Conservation (phyloP, 2,329 filamentous ascomycete species). For the Apiospora arundinis region DNA sequence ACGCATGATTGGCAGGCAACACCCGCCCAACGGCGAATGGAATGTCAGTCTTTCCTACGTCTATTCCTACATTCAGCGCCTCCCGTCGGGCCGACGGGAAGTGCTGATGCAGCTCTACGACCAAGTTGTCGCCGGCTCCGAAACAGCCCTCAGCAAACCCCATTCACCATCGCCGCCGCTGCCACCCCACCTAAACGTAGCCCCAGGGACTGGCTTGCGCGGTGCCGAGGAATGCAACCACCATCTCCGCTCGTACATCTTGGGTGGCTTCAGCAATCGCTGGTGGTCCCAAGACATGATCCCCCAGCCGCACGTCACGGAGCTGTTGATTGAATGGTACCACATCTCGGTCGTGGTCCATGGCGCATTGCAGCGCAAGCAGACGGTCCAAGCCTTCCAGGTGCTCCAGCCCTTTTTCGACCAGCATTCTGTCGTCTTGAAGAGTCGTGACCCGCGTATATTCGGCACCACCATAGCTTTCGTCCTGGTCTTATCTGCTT, state of each 20-base stretch:
- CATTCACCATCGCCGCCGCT: too few species aligned
- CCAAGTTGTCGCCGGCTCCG: not conserved
- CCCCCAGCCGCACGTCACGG: not conserved
- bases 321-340: not conserved
- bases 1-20: not conserved
- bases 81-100: not conserved
- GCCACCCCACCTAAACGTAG: not conserved
- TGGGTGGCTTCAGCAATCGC: not conserved
- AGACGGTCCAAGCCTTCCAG: not conserved
- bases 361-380: not conserved
- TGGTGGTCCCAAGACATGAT: not conserved
- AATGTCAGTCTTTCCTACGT: not conserved
- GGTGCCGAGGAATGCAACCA: not conserved
- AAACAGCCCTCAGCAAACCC: not conserved
- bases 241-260: not conserved
- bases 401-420: not conserved
- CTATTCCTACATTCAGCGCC: not conserved
- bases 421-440: not conserved
- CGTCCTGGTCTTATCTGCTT: not conserved
- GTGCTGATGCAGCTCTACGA: not conserved
- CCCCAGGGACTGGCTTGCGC: not conserved
- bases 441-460: not conserved
- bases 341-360: not conserved
- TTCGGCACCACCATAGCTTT: not conserved
- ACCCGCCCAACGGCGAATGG: not conserved